Base-by-base conservation (phyloP, 202 grass and related monocot species). In the Musa balbisiana region DNA sequence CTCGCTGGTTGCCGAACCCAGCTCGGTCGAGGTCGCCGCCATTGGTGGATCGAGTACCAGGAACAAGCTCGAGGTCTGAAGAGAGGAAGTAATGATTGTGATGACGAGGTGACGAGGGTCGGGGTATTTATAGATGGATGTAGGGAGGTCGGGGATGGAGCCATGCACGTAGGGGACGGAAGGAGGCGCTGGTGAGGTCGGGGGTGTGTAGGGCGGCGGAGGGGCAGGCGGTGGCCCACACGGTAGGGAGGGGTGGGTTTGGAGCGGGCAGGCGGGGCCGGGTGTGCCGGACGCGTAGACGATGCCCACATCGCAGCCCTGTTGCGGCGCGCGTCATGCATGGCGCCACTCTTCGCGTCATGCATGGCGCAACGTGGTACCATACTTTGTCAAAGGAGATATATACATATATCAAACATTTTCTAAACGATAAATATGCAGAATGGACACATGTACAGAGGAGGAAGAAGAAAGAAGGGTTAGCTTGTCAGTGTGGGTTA, bases 151-250 rank as follows among this genome's bases (percentile, higher is more conserved):
- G 11, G 52, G 15, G 49, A 16, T 22, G 67, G 12, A 76, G 80
- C 82, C 89, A 90, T 92, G 93, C 93, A 96, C 85, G 87, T 89
- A 81, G 62, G 2, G 51, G 67, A 53, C 78, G 56, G 56, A 78
- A 62, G 62, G 10, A 21, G n/a, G 17, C 24, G 12, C 43, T 62
- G 27, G 17, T 16, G 16, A 0, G 27, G 58, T 23, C 43, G 58
- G 74, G 49, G 2, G 3, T 52, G 73, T 76, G 51, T 69, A 9
- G 58, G 52, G 20, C n/a, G 15, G 4, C 9, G 23, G 16, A 60
- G 73, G 70, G 83, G 62, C 87, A 92, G 52, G 20, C 80, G 49
- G 67, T 85, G 90, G 81, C 90, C 93, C 84, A 84, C 79, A 29
- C 75, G 25, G 74, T 68, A 43, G 72, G 80, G 86, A 85, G 78